Evolutionary conservation across 2,329 filamentous ascomycete genomes (phyloP).

Genomic region (Botrytis medusae): DNA sequence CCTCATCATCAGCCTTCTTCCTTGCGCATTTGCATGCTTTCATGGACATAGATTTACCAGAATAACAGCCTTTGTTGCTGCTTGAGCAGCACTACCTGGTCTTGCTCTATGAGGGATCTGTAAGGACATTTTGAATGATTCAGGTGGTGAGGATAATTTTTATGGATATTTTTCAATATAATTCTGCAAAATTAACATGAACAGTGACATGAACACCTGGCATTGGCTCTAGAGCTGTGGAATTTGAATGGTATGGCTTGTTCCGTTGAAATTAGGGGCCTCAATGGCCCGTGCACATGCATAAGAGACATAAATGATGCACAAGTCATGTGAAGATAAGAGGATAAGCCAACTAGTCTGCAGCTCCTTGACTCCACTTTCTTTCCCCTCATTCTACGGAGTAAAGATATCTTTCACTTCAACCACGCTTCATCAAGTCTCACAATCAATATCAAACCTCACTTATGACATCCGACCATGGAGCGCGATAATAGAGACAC

Average conservation of each 20-base stretch:
- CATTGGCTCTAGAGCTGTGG: conserved; percentile 6
- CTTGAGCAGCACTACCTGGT: conserved; percentile 46
- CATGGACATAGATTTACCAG: conserved; percentile 59
- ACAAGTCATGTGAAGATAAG: conserved; percentile 2
- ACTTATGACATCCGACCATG: background rate
- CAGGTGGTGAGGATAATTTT: background rate
- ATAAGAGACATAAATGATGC: background rate
- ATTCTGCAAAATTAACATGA: background rate
- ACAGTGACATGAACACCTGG: conserved; percentile 19
- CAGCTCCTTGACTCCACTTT: background rate
- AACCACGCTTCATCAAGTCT: background rate
- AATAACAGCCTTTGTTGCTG: conserved; percentile 89
- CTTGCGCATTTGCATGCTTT: background rate
- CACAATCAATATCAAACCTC: background rate
- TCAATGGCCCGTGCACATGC: background rate
- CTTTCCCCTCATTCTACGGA: background rate
- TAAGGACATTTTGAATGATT: conserved; percentile 45
- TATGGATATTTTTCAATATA: background rate
- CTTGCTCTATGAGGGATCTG: conserved; percentile 47
- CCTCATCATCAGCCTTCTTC: conserved; percentile 23
- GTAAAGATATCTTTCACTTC: background rate
- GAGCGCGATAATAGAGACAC: accelerated
- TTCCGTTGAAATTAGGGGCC: background rate
- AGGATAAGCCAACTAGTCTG: background rate
- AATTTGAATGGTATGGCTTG: conserved; percentile 1